These are phyloP conservation scores for Garcia nutans DNA, from an alignment of 345 rosid genomes.

Conservation along the genomic window DNA sequence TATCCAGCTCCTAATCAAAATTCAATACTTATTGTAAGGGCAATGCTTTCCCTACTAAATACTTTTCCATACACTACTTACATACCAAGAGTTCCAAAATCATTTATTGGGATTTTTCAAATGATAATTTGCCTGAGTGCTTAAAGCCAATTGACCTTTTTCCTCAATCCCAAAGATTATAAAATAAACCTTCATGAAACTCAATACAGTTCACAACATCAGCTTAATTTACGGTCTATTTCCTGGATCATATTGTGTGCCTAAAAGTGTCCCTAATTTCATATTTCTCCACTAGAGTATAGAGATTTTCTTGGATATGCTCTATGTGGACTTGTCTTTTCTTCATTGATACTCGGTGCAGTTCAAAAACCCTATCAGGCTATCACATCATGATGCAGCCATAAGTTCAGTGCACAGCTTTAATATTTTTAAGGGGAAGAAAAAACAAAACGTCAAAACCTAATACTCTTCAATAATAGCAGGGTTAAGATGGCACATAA, in stretches of 20 bases:
- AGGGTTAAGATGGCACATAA: not conserved
- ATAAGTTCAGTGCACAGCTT: not conserved
- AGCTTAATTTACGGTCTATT: not conserved
- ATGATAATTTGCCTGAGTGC: not conserved
- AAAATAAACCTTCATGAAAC: not conserved
- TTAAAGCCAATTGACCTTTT: not conserved
- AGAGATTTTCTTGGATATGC: no score
- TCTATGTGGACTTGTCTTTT: not conserved
- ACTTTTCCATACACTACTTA: no score
- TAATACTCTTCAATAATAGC: not conserved
- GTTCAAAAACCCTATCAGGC: not conserved
- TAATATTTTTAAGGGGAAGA: not conserved
- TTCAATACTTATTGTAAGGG: not conserved
- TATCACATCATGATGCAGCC: not conserved
- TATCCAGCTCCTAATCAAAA: not conserved
- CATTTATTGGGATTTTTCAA: not conserved
- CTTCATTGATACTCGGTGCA: not conserved
- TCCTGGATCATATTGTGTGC: not conserved
- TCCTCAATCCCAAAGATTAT: not conserved
- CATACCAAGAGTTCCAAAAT: not conserved
- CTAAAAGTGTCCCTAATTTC: not conserved
- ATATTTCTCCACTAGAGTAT: not conserved
- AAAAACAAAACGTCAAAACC: not conserved
- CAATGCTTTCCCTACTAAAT: not conserved
- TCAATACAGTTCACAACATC: not conserved